Evolutionary conservation across 208 protist genomes (phyloP), one percentile per base, ranked within the genome.

Genomic region (Leishmania lainsoni): DNA sequence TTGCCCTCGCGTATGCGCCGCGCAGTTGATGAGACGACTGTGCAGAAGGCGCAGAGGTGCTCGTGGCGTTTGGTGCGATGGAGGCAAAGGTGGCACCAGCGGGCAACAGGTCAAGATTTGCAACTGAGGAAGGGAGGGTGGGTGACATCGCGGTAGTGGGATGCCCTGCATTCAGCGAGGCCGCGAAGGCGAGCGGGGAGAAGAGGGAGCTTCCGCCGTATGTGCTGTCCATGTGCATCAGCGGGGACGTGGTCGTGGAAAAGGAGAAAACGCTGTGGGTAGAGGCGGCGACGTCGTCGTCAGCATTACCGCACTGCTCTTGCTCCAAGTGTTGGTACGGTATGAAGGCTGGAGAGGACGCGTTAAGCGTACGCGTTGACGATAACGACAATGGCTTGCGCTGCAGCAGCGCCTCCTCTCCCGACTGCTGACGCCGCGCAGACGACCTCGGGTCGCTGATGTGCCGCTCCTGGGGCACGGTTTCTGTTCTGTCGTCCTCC

Each of bases 1-100:
- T 79, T 5, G 78, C 81, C 17, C 82, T 71, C 35, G 82, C 82
- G 75, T 86, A 86, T 20, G 82, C 82, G 29, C 76, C 77, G 26
- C 82, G 82, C 72, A 86, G 82, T 39, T 86, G 82, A 58, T 79
- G 65, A 5, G 78, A 63, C 20, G 73, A 71, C 42, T n/a, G 49
- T 3, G 82, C 59, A 8, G 61, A 72, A 16, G 70, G 39, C 10
- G 49, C 54, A 10, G 76, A 63, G 52, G n/a, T 32, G 1, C 58
- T 45, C 26, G 48, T 35, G 39, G 39, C 5, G 58, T 29, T 8
- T 58, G 58, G 42, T 22, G 39, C 17, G 61, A 29, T 22, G 32
- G 54, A n/a, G 68, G 39, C 74, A 66, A 51, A 29, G 54, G 39
- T 3, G n/a, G 56, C n/a, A 32, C 51, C 39, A 52, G 8, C 35